Percentiles rank a stretch among this genome's conserved stretches.
phyloP scores from a whole-genome alignment of 306 rosid genomes.

The Trifolium repens region DNA sequence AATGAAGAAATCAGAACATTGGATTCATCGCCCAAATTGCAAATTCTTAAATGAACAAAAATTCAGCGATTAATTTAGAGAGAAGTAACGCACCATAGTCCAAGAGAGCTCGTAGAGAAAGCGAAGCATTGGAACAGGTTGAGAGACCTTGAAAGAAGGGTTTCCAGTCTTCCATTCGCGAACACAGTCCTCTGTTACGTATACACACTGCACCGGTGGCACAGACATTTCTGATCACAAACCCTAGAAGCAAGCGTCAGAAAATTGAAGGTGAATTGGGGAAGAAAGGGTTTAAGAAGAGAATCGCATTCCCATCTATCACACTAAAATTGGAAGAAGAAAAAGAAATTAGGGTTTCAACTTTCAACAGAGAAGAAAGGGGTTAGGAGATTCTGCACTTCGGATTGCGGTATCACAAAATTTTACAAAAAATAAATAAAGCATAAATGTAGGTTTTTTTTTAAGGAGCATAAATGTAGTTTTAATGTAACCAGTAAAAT shows the following conservation, averaged over 20 bases:
- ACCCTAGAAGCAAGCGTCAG: conserved; percentile 35
- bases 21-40: background rate
- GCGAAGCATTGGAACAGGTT: conserved; percentile 79
- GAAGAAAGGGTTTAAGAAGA: conserved; percentile 35
- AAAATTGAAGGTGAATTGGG: conserved; percentile 8
- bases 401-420: conserved; percentile 10
- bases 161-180: conserved; percentile 91
- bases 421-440: background rate
- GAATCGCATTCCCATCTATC: conserved; percentile 45
- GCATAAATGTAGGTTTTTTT: too few species aligned
- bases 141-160: conserved; percentile 59
- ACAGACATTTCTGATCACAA: conserved; percentile 66
- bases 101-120: conserved; percentile 96
- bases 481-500: too few species aligned
- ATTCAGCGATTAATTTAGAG: background rate
- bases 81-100: conserved; percentile 61
- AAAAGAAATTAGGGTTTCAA: conserved; percentile 45
- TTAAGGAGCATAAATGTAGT: too few species aligned
- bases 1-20: conserved; percentile 22
- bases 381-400: conserved; percentile 40
- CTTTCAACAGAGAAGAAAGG: conserved; percentile 37
- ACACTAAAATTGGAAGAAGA: background rate
- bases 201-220: conserved; percentile 66
- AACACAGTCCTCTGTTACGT: conserved; percentile 68
- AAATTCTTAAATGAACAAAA: background rate